Evolutionary conservation across 768 basidiomycete genomes (phyloP), one percentile per base, ranked within the genome.

Genomic region (Dioszegia crocea): DNA sequence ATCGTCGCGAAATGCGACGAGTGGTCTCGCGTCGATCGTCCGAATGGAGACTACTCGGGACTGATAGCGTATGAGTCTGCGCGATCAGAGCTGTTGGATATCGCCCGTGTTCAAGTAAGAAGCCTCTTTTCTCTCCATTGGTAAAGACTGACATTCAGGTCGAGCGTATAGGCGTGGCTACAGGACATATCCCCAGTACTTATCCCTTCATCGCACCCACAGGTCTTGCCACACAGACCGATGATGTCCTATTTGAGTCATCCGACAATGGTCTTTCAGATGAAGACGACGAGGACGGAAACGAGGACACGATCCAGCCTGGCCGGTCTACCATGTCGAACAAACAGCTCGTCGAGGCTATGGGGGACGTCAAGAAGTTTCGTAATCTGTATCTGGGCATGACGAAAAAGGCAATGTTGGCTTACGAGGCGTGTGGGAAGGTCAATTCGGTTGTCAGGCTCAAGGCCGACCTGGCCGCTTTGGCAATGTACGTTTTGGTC

Each of bases 61-160:
- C 72, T 84, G 17, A 77, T 80, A 24, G 78, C 80, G 5, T 85
- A 87, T 68, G 84, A 83, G 62, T 88, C 90, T 14, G 85, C 84
- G 14, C 88, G 90, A 67, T 92, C 87, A n/a, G 93, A 96, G 73
- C 80, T 97, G 17, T 78, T 89, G 2, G 89, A 97, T 62, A 82
- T 96, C n/a, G 89, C 91, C 11, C 83, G 88, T 60, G 83, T 83
- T 57, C 93, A 98, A 81, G 92, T 91, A 66, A 51, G 76, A 75
- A 11, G 23, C 21, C 0, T 23, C 24, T 16, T 30, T 31, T 6
- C 36, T 47, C 26, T 63, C 36, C 59, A 29, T 62, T 21, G 61
- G 49, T 38, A 2, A 12, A 26, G 14, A 41, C 45, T 52, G 39
- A 48, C 30, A n/a, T 24, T 9, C 63, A 97, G 91, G 83, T 98